Percentiles rank a stretch among this genome's conserved stretches.
phyloP scores from a whole-genome alignment of 805 yeast genomes.

The Millerozyma acaciae region DNA sequence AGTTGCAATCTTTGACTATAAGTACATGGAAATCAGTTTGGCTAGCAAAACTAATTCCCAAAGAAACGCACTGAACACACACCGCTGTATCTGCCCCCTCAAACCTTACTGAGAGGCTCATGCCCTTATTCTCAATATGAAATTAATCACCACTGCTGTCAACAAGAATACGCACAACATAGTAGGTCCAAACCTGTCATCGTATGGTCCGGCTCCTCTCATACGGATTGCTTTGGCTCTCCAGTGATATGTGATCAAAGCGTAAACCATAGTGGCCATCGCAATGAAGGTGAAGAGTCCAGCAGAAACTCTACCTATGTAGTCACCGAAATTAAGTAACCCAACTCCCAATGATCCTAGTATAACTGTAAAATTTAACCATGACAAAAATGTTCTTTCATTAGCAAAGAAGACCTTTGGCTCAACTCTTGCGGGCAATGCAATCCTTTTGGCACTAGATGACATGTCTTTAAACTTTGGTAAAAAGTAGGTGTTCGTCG shows the following conservation, averaged over 20 bases:
- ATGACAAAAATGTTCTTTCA: slow-evolving; percentile 95
- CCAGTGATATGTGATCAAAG: slow-evolving; percentile 96
- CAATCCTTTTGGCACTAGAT: slow-evolving; percentile 71
- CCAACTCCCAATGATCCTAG: slow-evolving; percentile 97
- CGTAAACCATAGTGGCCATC: slow-evolving; percentile 96
- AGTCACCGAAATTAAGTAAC: slow-evolving; percentile 91
- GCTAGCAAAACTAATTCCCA: too few relatives aligned
- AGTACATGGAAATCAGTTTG: too few relatives aligned
- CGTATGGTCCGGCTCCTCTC: slow-evolving; percentile 99
- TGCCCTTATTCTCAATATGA: slow-evolving; percentile 72
- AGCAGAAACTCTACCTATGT: slow-evolving; percentile 87
- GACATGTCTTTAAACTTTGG: too few relatives aligned
- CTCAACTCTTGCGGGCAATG: slow-evolving; percentile 96
- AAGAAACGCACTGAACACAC: too few relatives aligned
- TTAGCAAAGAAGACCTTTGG: slow-evolving; percentile 99
- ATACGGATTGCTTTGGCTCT: slow-evolving; percentile 97
- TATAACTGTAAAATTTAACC: slow-evolving; percentile 98
- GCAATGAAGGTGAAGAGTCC: slow-evolving; percentile 93
- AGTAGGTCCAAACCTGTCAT: slow-evolving; percentile 97
- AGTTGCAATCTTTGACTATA: too few relatives aligned
- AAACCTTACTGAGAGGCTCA: slow-evolving; percentile 20
- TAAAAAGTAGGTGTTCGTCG: too few relatives aligned
- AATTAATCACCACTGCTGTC: slow-evolving; percentile 91
- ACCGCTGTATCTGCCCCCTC: too few relatives aligned
- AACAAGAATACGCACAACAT: slow-evolving; percentile 91